Base-by-base conservation (phyloP, 257 asterid species). In the Nicotiana tomentosiformis region DNA sequence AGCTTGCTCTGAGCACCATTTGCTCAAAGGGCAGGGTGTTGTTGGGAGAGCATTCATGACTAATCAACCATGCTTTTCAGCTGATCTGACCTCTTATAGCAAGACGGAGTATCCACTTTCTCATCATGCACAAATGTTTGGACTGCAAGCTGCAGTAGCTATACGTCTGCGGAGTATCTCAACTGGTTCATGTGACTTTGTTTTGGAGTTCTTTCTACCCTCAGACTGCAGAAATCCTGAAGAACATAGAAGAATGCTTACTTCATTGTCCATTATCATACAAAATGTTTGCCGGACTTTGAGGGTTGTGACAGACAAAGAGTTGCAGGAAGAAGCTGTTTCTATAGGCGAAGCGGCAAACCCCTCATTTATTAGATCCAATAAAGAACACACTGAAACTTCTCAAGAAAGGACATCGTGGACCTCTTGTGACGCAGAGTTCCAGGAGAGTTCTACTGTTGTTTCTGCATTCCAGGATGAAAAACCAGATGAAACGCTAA, bases 1-100 rank as follows among this genome's bases (percentile, higher is more conserved):
- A 66, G 98, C 99, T 46, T 96, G 99, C 86, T 88, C 93, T 0
- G 98, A 94, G 86, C 90, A 90, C 87, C 98, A 96, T 89, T 92
- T 94, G 88, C 78, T 96, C 51, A 94, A 89, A 87, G 97, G 94
- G 65, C 90, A 93, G 85, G 99, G 99, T 10, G 87, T 93, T 29
- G 96, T 90, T 1, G 99, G 99, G 70, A 87, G 83, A 76, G 97
- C 99, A 4, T 94, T 96, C 69, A 77, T 77, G 37, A 92, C 97
- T 2, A 96, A 94, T 77, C 91, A 93, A 77, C 98, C 99, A 8
- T 93, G 97, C 76, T 96, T 94, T 90, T 92, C 90, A 0, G 84
- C 90, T 26, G 97, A 96, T 76, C 86, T 96, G n/a, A 90, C 96
- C 18, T 89, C 93, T 17, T 91, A 82, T 84, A 89, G 93, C 87